Evolutionary conservation across 805 yeast genomes (phyloP), one percentile per base, ranked within the genome.

Genomic region (Spencermartinsiella europaea): DNA sequence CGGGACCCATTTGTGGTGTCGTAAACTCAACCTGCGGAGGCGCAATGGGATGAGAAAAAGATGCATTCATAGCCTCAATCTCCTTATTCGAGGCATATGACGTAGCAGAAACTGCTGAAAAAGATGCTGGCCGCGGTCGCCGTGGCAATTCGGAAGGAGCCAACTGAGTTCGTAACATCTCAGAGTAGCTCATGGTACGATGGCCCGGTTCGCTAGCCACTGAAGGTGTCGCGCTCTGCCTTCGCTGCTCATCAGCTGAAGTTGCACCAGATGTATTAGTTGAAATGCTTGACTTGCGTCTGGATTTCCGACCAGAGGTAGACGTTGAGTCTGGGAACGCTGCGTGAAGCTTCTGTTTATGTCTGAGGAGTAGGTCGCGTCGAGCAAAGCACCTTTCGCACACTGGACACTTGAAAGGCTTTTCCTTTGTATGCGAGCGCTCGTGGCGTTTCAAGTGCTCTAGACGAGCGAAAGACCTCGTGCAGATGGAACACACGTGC

Each of bases 331-430:
- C 65, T 4, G 66, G 56, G 46, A 65, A 63, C 12, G 61, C 50
- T 1, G 68, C 69, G 42, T 93, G 99, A 31, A 93, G 76, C 62
- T 93, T 93, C 67, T 89, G 97, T 68, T 88, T 96, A 70, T 93
- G 99, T 50, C 99, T 76, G 45, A 93, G 73, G 22, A 93, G 56
- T 46, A 71, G 57, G 47, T 71, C 75, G 4, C 97, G 71, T 47
- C 99, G 73, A 3, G 98, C 97, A 69, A 93, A 91, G 61, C 96
- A 85, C 42, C 98, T 79, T 28, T 95, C 97, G 66, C 98, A 91
- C 5, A 90, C 90, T 1, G 95, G 95, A 68, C 99, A 91, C 62
- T 87, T 93, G 68, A 84, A 91, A 1, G 98, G 98, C 63, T 89
- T 89, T 66, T 90, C 97, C 63, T 90, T 87, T 7, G 99, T 91